Evolutionary conservation across 441 rosid species (phyloP).

Genomic region (Kokia cookei): DNA sequence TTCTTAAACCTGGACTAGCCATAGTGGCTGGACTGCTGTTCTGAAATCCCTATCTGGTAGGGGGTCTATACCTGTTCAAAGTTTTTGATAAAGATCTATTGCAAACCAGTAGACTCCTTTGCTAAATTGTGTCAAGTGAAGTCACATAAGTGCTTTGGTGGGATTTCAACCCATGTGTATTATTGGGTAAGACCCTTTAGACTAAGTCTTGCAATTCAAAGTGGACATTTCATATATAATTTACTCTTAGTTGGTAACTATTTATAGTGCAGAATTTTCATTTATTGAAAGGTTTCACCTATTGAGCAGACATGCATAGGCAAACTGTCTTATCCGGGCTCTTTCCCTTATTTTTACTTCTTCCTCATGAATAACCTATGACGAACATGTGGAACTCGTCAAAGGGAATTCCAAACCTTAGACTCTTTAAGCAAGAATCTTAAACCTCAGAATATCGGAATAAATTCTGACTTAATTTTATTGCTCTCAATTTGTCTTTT

Average conservation of each 20-base stretch:
- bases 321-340: too few relatives aligned
- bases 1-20: neutral
- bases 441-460: too few relatives aligned
- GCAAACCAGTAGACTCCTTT: neutral
- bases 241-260: neutral
- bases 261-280: neutral
- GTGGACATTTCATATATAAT: neutral
- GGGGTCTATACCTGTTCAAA: neutral
- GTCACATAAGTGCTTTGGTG: neutral
- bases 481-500: too few relatives aligned
- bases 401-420: too few relatives aligned
- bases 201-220: neutral
- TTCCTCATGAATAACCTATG: too few relatives aligned
- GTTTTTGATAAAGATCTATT: neutral
- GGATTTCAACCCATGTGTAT: neutral
- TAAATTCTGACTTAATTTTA: too few relatives aligned
- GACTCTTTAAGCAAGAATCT: too few relatives aligned
- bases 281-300: neutral
- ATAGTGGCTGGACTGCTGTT: neutral
- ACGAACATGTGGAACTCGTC: too few relatives aligned
- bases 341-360: too few relatives aligned
- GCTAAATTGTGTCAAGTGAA: neutral
- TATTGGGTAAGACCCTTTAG: neutral
- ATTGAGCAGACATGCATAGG: neutral
- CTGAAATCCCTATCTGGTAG: neutral